phyloP scores from a whole-genome alignment of 169 alveolate genomes.

The Babesia ovis region DNA sequence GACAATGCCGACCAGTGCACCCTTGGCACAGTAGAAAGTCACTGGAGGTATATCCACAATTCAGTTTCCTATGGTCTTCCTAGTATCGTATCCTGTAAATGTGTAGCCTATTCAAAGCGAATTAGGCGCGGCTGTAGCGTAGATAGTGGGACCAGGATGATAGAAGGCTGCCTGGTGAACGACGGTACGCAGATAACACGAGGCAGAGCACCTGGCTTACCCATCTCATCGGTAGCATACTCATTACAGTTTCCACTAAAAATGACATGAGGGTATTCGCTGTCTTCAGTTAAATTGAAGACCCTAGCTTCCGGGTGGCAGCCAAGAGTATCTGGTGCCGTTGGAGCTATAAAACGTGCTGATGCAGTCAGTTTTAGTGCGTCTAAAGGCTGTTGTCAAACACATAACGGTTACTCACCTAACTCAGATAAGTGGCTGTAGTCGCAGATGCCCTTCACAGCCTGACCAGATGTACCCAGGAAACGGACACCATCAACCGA shows the following conservation, averaged over 20 bases:
- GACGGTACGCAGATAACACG: conserved; percentile 55
- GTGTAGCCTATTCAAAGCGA: conserved; percentile 14
- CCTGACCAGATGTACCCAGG: conserved; percentile 66
- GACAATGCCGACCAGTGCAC: conserved; percentile 27
- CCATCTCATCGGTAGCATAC: conserved; percentile 24
- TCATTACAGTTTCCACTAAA: conserved; percentile 60
- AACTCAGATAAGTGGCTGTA: conserved; percentile 56
- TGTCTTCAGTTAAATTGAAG: conserved; percentile 48
- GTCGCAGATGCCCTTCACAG: conserved; percentile 57
- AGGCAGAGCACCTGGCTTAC: conserved; percentile 19
- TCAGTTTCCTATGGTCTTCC: too few species aligned
- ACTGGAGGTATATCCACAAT: not conserved
- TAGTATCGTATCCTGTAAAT: too few species aligned
- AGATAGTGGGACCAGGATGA: conserved; percentile 56
- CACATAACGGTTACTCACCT: conserved; percentile 18
- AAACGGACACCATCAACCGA: conserved; percentile 64
- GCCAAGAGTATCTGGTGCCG: conserved; percentile 67
- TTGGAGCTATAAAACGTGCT: conserved; percentile 66
- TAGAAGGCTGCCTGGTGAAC: conserved; percentile 49
- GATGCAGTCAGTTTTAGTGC: conserved; percentile 48
- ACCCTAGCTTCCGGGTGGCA: conserved; percentile 60
- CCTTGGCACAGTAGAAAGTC: not conserved
- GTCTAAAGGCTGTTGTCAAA: not conserved
- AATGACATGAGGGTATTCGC: conserved; percentile 63
- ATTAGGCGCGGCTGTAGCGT: conserved; percentile 41